A percentile compares a stretch with the other conserved stretches of the same genome.
Conservation (phyloP, 208 protist species). For the Acanthamoeba polyphaga region DNA sequence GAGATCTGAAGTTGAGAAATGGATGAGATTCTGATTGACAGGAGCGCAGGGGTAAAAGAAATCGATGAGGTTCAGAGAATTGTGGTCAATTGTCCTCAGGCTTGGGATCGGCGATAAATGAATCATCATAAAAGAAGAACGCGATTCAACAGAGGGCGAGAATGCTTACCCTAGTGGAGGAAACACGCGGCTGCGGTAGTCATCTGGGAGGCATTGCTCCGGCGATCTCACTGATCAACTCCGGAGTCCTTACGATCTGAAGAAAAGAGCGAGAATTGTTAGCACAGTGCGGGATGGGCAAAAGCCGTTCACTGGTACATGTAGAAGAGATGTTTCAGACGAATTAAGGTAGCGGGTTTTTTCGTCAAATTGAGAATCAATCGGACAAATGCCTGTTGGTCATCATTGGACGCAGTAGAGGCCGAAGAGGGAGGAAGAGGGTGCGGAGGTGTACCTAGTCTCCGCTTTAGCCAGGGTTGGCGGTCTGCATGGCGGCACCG, state of each 20-base stretch:
- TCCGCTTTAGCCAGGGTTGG: not conserved
- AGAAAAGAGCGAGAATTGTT: not conserved
- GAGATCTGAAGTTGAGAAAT: not conserved
- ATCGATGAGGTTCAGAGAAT: not conserved
- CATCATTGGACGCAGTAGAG: not conserved
- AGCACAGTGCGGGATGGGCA: not conserved
- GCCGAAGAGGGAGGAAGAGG: not conserved
- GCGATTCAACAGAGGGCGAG: not conserved
- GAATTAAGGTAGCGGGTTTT: conserved; percentile 41
- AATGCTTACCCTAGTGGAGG: not conserved
- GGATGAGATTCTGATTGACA: not conserved
- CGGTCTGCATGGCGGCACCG: not conserved
- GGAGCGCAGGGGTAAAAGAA: not conserved
- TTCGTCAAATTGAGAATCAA: conserved; percentile 26
- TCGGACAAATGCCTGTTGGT: conserved; percentile 59
- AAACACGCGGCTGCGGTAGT: not conserved
- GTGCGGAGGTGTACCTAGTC: not conserved
- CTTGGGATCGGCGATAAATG: conserved; percentile 8
- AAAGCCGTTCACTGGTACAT: not conserved
- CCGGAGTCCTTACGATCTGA: not conserved
- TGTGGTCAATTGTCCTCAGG: conserved; percentile 47
- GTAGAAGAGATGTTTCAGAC: not conserved
- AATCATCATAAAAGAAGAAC: not conserved
- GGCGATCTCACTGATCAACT: not conserved
- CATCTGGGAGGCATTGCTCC: not conserved